Evolutionary conservation across 1,284 basidiomycete genomes (phyloP).

Genomic region (Cutaneotrichosporon sp.): DNA sequence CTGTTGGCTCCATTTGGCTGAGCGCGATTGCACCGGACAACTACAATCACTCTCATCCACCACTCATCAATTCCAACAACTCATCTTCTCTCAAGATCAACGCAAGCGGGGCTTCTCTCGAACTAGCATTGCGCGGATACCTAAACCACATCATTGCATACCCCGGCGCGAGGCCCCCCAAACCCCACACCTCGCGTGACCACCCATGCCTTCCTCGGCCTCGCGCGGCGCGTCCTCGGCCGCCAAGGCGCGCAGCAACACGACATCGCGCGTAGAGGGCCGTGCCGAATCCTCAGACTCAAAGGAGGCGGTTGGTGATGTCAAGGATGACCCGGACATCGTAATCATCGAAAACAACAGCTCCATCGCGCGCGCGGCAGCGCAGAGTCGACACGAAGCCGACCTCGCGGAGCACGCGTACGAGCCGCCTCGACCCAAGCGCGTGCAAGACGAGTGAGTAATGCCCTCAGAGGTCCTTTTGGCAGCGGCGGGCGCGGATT

Average conservation of each 20-base stretch:
- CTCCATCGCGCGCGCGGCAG: neutral
- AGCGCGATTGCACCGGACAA: neutral
- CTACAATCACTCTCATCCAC: neutral
- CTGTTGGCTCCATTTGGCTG: neutral
- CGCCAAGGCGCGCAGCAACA: neutral
- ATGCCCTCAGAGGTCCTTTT: no score
- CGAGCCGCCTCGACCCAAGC: conserved; percentile 27
- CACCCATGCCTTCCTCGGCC: neutral
- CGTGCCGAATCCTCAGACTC: neutral
- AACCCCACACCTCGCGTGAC: neutral
- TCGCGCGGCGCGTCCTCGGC: neutral
- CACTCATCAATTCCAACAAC: neutral
- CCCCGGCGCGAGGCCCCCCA: neutral
- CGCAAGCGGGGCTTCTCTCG: neutral
- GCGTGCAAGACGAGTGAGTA: conserved; percentile 45
- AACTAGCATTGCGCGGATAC: neutral
- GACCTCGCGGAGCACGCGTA: conserved; percentile 35
- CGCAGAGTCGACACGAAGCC: conserved; percentile 26
- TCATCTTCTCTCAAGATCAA: neutral
- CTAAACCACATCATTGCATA: neutral
- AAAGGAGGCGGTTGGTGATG: neutral
- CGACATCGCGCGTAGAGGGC: neutral
- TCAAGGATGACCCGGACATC: neutral
- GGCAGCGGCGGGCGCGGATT: neutral
- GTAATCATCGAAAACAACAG: neutral